Percentiles rank a stretch among this genome's conserved stretches.
phyloP scores from a whole-genome alignment of 225 moss, liverwort and hornwort genomes.

The Neckera pumila region DNA sequence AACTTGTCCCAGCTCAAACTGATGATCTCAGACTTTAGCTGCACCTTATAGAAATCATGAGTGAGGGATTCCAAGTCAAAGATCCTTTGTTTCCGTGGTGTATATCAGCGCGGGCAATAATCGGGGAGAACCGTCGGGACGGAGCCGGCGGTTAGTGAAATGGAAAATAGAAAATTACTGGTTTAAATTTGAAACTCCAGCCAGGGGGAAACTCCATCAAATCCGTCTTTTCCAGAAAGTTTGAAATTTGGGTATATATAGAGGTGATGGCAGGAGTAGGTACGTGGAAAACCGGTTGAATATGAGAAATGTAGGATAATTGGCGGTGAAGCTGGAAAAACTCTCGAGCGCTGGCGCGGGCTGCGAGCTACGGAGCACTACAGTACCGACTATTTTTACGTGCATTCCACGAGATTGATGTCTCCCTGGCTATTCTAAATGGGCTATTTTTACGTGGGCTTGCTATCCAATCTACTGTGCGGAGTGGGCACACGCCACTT shows the following conservation, averaged over 20 bases:
- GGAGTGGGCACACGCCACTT: background rate
- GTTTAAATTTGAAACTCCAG: background rate
- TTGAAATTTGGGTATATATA: background rate
- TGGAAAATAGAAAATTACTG: background rate
- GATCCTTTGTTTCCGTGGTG: background rate
- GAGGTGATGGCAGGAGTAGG: background rate
- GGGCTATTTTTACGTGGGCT: background rate
- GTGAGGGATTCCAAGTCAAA: background rate
- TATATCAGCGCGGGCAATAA: conserved; percentile 5
- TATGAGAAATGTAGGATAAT: background rate
- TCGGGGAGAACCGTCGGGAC: background rate
- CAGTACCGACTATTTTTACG: background rate
- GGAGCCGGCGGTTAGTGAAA: background rate
- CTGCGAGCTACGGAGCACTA: background rate
- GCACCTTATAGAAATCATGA: background rate
- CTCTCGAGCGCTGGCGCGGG: background rate
- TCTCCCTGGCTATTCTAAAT: no score
- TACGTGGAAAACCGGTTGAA: background rate
- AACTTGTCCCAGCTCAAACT: background rate
- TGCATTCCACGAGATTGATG: background rate
- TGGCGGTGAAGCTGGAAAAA: background rate
- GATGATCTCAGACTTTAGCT: background rate
- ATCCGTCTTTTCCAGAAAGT: no score
- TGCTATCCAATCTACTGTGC: background rate
- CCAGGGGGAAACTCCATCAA: no score